A percentile compares a stretch with the other conserved stretches of the same genome.
Evolutionary conservation across 1,139 yeast species (phyloP).

Genomic region (Zygosaccharomyces pseudobailii): DNA sequence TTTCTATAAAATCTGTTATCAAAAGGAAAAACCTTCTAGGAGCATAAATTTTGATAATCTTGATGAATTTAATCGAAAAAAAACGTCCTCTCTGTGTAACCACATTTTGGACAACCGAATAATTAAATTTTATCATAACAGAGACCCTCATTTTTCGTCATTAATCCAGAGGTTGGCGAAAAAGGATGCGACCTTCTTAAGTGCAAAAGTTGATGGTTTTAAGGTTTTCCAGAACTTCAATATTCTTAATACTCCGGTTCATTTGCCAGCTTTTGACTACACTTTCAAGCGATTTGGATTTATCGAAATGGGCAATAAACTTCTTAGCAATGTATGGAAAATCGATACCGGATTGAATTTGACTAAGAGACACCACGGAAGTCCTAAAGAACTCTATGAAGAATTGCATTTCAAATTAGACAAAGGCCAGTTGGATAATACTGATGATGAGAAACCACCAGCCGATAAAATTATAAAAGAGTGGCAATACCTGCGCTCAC

Average conservation of each 20-base stretch:
- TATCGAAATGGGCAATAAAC: constrained; percentile 31
- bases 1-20: constrained; percentile 21
- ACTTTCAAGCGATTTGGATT: constrained; percentile 32
- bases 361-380: constrained; percentile 10
- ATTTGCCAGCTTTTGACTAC: constrained; percentile 12
- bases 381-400: constrained; percentile 18
- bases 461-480: constrained; percentile 25
- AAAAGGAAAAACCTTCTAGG: constrained; percentile 19
- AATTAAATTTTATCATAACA: constrained; percentile 21
- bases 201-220: constrained; percentile 23
- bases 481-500: constrained; percentile 30
- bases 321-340: constrained; percentile 32
- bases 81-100: constrained; percentile 17
- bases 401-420: constrained; percentile 10
- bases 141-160: constrained; percentile 23
- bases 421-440: background rate
- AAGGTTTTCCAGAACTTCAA: constrained; percentile 21
- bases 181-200: constrained; percentile 19
- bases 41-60: constrained; percentile 12
- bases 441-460: constrained; percentile 1
- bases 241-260: constrained; percentile 2
- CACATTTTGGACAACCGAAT: constrained; percentile 21
- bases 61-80: constrained; percentile 16
- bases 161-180: constrained; percentile 13
- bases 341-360: constrained; percentile 26